Evolutionary conservation across 2,329 filamentous ascomycete species (phyloP).

Genomic region (Claviceps paspali): DNA sequence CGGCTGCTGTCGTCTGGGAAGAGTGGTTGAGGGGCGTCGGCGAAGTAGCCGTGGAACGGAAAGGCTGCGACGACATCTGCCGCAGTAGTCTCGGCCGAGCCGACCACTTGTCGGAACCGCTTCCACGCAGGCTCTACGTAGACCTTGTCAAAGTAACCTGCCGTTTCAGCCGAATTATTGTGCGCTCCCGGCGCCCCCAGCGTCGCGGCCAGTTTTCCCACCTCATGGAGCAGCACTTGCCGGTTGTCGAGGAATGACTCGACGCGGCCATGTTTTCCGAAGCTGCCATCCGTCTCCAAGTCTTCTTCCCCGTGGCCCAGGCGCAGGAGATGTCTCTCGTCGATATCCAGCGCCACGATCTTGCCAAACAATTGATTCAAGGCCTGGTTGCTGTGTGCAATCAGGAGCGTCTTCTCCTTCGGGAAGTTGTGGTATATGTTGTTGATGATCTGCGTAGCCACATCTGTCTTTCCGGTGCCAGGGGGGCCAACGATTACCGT

Average conservation of each 20-base stretch:
- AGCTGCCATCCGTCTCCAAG: constrained; percentile 68
- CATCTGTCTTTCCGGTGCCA: constrained; percentile 97
- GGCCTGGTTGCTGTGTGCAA: constrained; percentile 96
- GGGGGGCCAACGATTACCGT: constrained; percentile 91
- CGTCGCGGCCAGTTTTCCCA: constrained; percentile 70
- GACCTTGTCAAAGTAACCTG: constrained; percentile 88
- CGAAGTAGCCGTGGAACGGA: constrained; percentile 80
- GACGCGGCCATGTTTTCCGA: constrained; percentile 87
- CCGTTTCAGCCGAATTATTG: constrained; percentile 89
- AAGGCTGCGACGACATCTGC: constrained; percentile 58
- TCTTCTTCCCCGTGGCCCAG: constrained; percentile 94
- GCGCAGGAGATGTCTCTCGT: constrained; percentile 81
- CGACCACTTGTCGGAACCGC: constrained; percentile 52
- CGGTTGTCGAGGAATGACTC: constrained; percentile 91
- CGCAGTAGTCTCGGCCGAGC: constrained; percentile 37
- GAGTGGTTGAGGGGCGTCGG: constrained; percentile 71
- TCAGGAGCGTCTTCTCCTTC: constrained; percentile 73
- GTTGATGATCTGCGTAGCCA: constrained; percentile 95
- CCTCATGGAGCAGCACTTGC: constrained; percentile 61
- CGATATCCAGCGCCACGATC: constrained; percentile 90
- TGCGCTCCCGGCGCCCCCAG: constrained; percentile 87
- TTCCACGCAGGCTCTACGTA: constrained; percentile 82
- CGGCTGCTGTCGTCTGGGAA: constrained; percentile 54
- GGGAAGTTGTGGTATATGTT: constrained; percentile 99
- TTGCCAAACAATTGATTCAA: constrained; percentile 96